phyloP scores from a whole-genome alignment of 176 grass and related monocot species.

The Rhynchospora pubera region DNA sequence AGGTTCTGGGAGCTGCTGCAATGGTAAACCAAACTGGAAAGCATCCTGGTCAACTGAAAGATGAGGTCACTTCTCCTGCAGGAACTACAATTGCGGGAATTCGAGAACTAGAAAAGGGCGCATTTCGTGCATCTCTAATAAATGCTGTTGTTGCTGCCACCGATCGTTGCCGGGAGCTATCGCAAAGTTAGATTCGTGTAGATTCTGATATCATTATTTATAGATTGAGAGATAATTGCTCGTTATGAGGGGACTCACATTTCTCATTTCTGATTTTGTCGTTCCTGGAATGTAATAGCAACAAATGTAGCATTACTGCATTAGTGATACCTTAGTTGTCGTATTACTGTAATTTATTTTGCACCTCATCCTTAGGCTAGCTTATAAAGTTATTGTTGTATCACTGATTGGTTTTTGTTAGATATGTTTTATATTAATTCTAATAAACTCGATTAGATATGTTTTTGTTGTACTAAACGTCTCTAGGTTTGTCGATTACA shows the following conservation, averaged over 20 bases:
- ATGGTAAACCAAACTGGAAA: slow-evolving; percentile 85
- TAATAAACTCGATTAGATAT: no score
- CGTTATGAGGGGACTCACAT: neutral
- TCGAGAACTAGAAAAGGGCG: slow-evolving; percentile 74
- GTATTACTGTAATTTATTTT: neutral
- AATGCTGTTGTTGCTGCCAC: slow-evolving; percentile 88
- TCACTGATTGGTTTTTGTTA: no score
- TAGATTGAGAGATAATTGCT: neutral
- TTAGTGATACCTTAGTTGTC: neutral
- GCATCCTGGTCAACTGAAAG: slow-evolving; percentile 91
- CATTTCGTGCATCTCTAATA: slow-evolving; percentile 72
- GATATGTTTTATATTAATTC: no score
- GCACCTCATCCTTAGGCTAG: neutral
- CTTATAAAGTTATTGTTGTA: neutral
- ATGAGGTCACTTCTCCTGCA: slow-evolving; percentile 93
- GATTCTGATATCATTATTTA: neutral
- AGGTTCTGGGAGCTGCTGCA: slow-evolving; percentile 89
- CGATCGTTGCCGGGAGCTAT: slow-evolving; percentile 73
- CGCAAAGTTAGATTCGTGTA: slow-evolving; percentile 25
- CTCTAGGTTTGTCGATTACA: no score
- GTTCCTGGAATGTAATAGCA: neutral
- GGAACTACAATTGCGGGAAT: slow-evolving; percentile 95
- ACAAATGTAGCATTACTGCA: neutral
- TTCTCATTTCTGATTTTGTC: neutral
- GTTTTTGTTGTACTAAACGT: no score